Base-by-base conservation (phyloP, 768 basidiomycete genomes). In the Tephrocybe sp. region DNA sequence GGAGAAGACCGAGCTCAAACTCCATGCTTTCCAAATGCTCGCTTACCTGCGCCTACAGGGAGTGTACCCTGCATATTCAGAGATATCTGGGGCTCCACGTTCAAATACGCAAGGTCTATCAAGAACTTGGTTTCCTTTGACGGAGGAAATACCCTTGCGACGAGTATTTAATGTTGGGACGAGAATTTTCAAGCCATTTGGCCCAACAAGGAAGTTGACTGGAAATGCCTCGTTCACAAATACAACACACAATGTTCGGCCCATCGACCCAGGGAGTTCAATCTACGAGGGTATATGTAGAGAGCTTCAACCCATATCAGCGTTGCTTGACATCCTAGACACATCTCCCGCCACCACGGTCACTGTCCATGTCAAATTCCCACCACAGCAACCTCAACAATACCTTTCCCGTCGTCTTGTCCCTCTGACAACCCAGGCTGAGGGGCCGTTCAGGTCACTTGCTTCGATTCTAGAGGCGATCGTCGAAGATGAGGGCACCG, bases 371-470 rank as follows among this genome's bases (percentile, higher is more conserved):
- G 24, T 42, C 4, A 42, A 42, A 27, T 22, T 21, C 3, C 15
- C 27, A 38, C 5, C 10, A 5, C 8, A 10, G 10, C 11, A 19
- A 38, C 24, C 37, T 13, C 25, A 37, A 24, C n/a, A 29, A 5
- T 12, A 33, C 18, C 4, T 22, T n/a, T 42, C 31, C 4, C 21
- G 22, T 36, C 4, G 15, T 42, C 21, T 22, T 8, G 25, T 21
- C 16, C 25, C 16, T 13, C 47, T 42, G 10, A 33, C 23, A 7
- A 47, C 46, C 10, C 46, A 4, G 18, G 22, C 22, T 5, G 22
- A 41, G 11, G 47, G 47, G 12, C 47, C 47, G 22, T 49, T 49
- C 9, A 42, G 47, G 11, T 31, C 29, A 11, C 9, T 49, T 8
- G 33, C 22, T 7, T 41, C 40, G 19, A 24, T 49, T 4, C 5